Evolutionary conservation across 331 rosid species (phyloP), one percentile per base, ranked within the genome.

Genomic region (Cydonia oblonga): DNA sequence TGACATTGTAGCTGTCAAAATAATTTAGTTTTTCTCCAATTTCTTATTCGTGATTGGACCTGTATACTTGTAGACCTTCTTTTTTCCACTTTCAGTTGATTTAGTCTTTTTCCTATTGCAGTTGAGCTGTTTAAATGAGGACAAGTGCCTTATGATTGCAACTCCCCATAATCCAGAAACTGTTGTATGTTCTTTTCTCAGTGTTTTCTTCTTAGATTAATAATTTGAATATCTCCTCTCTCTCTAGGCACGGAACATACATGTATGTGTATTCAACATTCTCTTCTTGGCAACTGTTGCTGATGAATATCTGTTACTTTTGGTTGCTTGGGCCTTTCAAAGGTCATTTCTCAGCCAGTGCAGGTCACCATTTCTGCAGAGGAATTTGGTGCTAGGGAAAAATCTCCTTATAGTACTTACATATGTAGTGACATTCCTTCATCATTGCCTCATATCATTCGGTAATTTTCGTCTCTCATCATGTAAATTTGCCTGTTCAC

Each of bases 351-450:
- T 64, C 93, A 83, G 79, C 83, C 83, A 77, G 74, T 91, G 59
- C 91, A 89, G 52, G 91, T 91, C 78, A 87, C 85, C 66, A 83
- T 91, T 72, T 87, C 89, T 78, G 97, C 96, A 44, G 96, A 91
- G 81, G 96, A 91, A 85, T 81, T 84, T 63, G 91, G 90, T 32
- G 89, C 93, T 46, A 87, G 82, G 84, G 96, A 87, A 74, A 91
- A 83, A 77, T 84, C 89, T 67, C 85, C 85, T 53, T 87, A 84
- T 56, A 49, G 54, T 2, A 80, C 90, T 14, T 89, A 78, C 70
- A 81, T 78, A 61, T 69, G 84, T 56, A 64, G 69, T 71, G 96
- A 87, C 75, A 58, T 83, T 69, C 85, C 93, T n/a, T 83, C 97
- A 58, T 91, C 96, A 7, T 75, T 89, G 64, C 79, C 90, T 66